Evolutionary conservation across 352 stramenopile genomes (phyloP), one percentile per base, ranked within the genome.

Genomic region (Pythium biforme): DNA sequence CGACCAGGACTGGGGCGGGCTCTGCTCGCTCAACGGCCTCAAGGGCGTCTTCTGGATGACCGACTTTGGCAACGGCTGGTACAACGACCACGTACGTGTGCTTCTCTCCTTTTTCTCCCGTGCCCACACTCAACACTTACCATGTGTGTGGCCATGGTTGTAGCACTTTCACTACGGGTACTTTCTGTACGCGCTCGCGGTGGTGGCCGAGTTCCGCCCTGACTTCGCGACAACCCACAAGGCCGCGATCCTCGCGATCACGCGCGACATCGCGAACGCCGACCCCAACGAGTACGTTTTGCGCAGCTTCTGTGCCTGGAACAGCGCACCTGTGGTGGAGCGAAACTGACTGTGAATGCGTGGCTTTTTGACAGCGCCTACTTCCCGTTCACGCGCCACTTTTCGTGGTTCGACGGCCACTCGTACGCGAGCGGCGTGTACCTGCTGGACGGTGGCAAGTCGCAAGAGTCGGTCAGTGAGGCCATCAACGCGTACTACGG

Each of bases 101-200:
- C 11, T 7, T 10, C 59, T 4, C 47, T 26, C 60, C 11, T 7
- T 22, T 15, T 25, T 29, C 31, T 22, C 12, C 3, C 20, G 12
- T 22, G 15, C 14, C 20, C 17, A 26, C 45, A 33, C 45, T 7
- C 14, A 34, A 20, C 26, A 33, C 8, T 41, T 27, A 20, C 4
- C 9, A 11, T 65, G 25, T 19, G 40, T 40, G 1, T 40, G 4
- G n/a, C n/a, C n/a, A n/a, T 60, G 23, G 50, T 11, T 45, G 62
- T 66, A 99, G 80, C 96, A 98, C 75, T 98, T 98, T 68, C 95
- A 99, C 71, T 99, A 98, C 63, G 96, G 95, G 53, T 98, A 98
- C 65, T 83, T 97, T 39, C 68, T 96, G 51, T 96, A 95, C 66
- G 77, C 90, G 23, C 73, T 90, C 29, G 88, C 77, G n/a, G 78